Evolutionary conservation across 2,329 filamentous ascomycete genomes (phyloP), one percentile per base, ranked within the genome.

Genomic region (Neoascochyta sp.): DNA sequence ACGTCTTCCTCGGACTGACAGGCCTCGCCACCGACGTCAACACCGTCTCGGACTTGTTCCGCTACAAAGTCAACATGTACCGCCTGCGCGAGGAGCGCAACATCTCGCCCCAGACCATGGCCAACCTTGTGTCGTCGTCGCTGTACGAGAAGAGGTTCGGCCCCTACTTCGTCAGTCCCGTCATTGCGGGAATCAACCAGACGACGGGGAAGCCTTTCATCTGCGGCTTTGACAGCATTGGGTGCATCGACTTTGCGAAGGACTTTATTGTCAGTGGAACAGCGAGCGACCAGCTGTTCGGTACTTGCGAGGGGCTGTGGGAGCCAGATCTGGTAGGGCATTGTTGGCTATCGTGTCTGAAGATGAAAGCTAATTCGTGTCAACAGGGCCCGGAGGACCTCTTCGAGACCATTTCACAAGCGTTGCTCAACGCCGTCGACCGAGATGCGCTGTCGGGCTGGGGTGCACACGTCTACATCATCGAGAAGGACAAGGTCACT

Each of bases 51-150:
- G 90, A 98, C 70, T 83, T 96, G 50, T 94, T 98, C 78, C 88
- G 92, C 62, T 96, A 95, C 81, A 98, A 98, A 77, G 87, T 94
- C 67, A 98, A 98, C 78, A 93, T 98, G 86, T 98, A 98, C 78
- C 86, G 92, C 47, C 80, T 98, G 59, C 86, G 92, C 60, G 92
- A 98, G 75, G 92, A 98, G 76, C 88, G 92, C 62, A 78, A 88
- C 73, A 96, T 98, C 68, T 83, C 86, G 33, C 92, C 92, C 24
- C 78, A 85, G 64, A 98, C 92, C 36, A 88, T 98, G 70, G 89
- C 92, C 66, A 95, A 98, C 74, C 80, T 98, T 49, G 89, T 98
- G 57, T 86, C 79, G 39, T 59, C 53, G 50, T 85, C 80, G 50
- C 76, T 98, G 60, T 98, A 98, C 71, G 92, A 98, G 80, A 80